Conservation (phyloP, 192 early-diverging fungal genomes). For the Backusella circina region DNA sequence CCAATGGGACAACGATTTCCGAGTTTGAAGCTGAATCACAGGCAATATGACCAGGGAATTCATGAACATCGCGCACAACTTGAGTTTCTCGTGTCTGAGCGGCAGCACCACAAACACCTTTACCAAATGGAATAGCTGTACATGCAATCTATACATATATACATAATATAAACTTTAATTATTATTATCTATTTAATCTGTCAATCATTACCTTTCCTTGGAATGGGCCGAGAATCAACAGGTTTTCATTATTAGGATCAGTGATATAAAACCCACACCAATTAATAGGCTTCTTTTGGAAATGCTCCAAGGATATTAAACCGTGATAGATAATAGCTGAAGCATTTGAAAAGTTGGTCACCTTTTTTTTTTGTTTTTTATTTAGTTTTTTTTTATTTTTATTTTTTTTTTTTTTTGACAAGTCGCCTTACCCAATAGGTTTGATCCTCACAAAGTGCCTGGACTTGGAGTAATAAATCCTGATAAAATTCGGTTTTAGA, state of each 20-base stretch:
- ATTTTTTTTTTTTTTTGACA: not conserved
- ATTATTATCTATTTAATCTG: not conserved
- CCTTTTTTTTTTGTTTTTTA: slow-evolving; percentile 32
- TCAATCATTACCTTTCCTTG: slow-evolving; percentile 68
- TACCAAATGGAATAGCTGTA: slow-evolving; percentile 76
- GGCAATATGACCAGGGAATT: slow-evolving; percentile 86
- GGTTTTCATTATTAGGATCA: slow-evolving; percentile 36
- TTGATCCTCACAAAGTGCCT: slow-evolving; percentile 64
- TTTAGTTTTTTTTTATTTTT: not conserved
- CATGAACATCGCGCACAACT: slow-evolving; percentile 76
- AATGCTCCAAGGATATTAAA: slow-evolving; percentile 60
- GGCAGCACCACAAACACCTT: slow-evolving; percentile 88
- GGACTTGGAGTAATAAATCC: slow-evolving; percentile 53
- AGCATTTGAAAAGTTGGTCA: slow-evolving; percentile 80
- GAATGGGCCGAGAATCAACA: slow-evolving; percentile 85
- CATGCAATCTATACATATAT: slow-evolving; percentile 61
- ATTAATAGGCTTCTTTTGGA: slow-evolving; percentile 61
- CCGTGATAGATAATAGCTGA: slow-evolving; percentile 78
- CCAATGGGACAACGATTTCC: slow-evolving; percentile 85
- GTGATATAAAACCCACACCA: slow-evolving; percentile 84
- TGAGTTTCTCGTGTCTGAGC: slow-evolving; percentile 53
- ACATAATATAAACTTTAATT: not conserved
- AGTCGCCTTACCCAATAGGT: slow-evolving; percentile 54
- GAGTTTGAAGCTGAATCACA: slow-evolving; percentile 83
- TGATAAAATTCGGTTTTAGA: slow-evolving; percentile 73